Base-by-base conservation (phyloP, 352 stramenopile genomes). In the Phytopythium helicoides region DNA sequence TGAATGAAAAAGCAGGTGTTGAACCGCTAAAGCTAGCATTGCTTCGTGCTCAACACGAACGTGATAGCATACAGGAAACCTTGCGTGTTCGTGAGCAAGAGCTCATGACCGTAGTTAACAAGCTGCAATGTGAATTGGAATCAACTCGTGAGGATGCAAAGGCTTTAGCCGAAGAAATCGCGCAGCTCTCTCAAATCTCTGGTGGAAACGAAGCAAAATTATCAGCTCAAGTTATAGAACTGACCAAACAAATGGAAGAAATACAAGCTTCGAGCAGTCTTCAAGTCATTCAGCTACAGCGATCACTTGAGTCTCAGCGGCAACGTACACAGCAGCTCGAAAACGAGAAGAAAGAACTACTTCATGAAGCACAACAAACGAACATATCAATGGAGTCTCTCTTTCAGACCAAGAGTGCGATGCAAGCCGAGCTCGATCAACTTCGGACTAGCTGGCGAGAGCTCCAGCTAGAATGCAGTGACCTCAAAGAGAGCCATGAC, bases 281-380 rank as follows among this genome's bases (percentile, higher is more conserved):
- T n/a, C 73, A 88, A 45, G 54, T 73, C 9, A 46, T 87, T n/a
- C 81, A 92, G 22, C 54, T 88, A 3, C 77, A 87, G 23, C 82
- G 85, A 36, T 62, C 44, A 9, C 35, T 89, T 11, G 81, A 92
- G 4, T 56, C 58, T 0, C 75, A 86, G 28, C 66, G 72, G 6
- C 28, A 50, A 14, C 68, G 81, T 15, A 73, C 71, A 3, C 48
- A 60, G 22, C 60, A 82, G 15, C 60, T 91, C 1, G 81, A 91
- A 54, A 47, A 36, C 18, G 81, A 88, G 25, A 91, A 91, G 52
- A 68, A 70, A 2, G 77, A 91, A 36, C 55, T 91, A 23, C 56
- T 91, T 3, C 66, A 76, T 15, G 81, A 91, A 65, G 77, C 77
- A 1, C 76, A 85, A 26, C 64, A 77, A 9, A 58, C 89, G 28